phyloP scores from a whole-genome alignment of 2,329 filamentous ascomycete genomes.

The Penicillium rolfsii region DNA sequence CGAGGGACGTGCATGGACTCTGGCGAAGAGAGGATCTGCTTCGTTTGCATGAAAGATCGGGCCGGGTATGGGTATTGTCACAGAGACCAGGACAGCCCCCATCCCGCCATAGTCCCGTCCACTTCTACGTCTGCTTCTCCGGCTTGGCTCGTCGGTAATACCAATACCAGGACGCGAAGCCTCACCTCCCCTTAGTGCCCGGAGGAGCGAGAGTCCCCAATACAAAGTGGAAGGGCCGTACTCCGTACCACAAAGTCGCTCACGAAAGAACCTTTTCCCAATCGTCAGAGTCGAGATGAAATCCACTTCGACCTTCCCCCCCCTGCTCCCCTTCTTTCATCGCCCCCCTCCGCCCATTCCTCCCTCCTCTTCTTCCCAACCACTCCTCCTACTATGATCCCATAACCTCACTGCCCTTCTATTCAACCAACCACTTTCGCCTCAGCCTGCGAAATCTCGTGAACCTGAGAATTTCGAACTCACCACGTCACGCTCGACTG shows the following conservation, averaged over 20 bases:
- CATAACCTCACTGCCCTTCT: conserved; percentile 17
- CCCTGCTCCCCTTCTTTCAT: conserved; percentile 20
- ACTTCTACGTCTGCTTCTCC: too few species aligned
- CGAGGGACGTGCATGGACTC: neutral
- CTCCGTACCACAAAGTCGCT: conserved; percentile 17
- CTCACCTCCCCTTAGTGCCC: neutral
- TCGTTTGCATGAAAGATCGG: conserved; percentile 1
- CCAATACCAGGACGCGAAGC: conserved; percentile 5
- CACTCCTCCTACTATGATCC: conserved; percentile 34
- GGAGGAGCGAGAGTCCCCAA: neutral
- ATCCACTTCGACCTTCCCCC: conserved; percentile 34
- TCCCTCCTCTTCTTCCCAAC: conserved; percentile 23
- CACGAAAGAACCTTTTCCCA: conserved; percentile 18
- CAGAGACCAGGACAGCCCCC: neutral
- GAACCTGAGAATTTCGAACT: conserved; percentile 19
- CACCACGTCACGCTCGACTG: conserved; percentile 31
- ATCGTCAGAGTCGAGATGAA: conserved; percentile 29
- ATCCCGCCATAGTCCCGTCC: neutral
- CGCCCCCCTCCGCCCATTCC: conserved; percentile 22
- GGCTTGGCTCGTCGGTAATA: conserved; percentile 7
- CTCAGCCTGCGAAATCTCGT: conserved; percentile 35
- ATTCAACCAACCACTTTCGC: conserved; percentile 32
- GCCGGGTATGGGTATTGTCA: conserved; percentile 17
- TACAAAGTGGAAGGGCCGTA: conserved; percentile 11
- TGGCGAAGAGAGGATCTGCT: conserved; percentile 2